These are phyloP conservation scores for Aureobasidium sp. DNA, from an alignment of 2,329 filamentous ascomycete genomes.

Conservation along the genomic window DNA sequence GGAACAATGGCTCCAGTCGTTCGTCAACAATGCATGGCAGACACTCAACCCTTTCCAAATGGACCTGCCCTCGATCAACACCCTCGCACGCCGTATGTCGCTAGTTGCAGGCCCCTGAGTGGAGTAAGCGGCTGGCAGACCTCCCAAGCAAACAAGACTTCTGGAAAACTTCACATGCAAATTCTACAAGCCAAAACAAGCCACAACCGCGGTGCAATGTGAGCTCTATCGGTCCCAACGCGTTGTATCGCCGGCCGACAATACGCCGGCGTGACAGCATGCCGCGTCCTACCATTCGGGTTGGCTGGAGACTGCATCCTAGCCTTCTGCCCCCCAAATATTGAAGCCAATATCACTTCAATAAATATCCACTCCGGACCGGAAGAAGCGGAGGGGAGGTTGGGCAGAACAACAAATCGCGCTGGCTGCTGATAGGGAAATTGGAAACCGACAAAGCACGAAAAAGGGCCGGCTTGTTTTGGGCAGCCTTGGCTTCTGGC, in stretches of 20 bases:
- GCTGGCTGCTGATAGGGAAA: neutral
- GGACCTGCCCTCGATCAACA: constrained; percentile 3
- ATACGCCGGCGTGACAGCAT: neutral
- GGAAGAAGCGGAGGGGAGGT: neutral
- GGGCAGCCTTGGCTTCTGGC: neutral
- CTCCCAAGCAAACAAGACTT: neutral
- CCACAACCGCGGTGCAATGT: neutral
- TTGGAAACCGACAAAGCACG: neutral
- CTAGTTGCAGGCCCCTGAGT: constrained; percentile 8
- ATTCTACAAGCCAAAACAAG: neutral
- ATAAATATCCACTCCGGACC: neutral
- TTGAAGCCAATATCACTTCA: neutral
- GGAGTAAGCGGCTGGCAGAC: neutral
- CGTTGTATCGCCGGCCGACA: neutral
- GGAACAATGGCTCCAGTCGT: constrained; percentile 32
- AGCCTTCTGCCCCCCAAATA: neutral
- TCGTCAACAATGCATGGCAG: constrained; percentile 36
- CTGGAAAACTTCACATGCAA: constrained; percentile 5
- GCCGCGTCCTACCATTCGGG: neutral
- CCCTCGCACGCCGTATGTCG: constrained; percentile 6
- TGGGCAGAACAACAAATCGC: neutral
- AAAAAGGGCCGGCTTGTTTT: neutral
- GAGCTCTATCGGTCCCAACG: neutral
- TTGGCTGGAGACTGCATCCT: neutral
- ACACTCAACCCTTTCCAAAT: constrained; percentile 18